phyloP scores from a whole-genome alignment of 495 filamentous ascomycete genomes.

The Podospora tetraspora region DNA sequence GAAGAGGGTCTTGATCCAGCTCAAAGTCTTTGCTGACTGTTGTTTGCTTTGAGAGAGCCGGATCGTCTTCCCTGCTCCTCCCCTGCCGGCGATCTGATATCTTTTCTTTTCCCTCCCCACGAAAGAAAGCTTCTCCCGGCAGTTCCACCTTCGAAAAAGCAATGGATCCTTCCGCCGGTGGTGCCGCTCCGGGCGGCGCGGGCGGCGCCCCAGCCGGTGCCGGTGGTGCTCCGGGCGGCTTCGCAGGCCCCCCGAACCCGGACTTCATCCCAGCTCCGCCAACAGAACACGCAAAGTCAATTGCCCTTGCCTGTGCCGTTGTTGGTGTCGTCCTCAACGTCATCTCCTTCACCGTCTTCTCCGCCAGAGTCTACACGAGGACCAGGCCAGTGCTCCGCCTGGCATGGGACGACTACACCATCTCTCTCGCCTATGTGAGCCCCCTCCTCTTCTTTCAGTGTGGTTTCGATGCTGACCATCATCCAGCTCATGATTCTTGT shows the following conservation, averaged over 20 bases:
- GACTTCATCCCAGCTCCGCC: conserved; percentile 14
- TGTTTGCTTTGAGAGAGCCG: not conserved
- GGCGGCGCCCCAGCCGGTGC: not conserved
- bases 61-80: not conserved
- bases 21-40: not conserved
- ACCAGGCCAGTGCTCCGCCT: conserved; percentile 12
- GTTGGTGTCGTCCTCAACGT: conserved; percentile 16
- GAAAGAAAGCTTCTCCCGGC: not conserved
- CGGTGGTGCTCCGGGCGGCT: not conserved
- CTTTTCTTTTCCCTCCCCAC: not conserved
- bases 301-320: conserved; percentile 10
- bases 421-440: conserved; percentile 12
- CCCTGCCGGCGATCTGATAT: not conserved
- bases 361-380: conserved; percentile 11
- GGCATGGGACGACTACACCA: conserved; percentile 21
- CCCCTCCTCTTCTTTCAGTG: not conserved
- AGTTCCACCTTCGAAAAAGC: not conserved
- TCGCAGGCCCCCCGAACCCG: conserved; percentile 9
- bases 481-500: conserved; percentile 11
- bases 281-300: conserved; percentile 6
- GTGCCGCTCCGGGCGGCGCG: not conserved
- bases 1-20: not conserved
- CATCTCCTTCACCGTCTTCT: conserved; percentile 17
- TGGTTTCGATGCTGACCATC: not conserved
- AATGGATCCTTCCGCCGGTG: not conserved